phyloP scores from a whole-genome alignment of 441 rosid genomes.

The Croton laevigatus region DNA sequence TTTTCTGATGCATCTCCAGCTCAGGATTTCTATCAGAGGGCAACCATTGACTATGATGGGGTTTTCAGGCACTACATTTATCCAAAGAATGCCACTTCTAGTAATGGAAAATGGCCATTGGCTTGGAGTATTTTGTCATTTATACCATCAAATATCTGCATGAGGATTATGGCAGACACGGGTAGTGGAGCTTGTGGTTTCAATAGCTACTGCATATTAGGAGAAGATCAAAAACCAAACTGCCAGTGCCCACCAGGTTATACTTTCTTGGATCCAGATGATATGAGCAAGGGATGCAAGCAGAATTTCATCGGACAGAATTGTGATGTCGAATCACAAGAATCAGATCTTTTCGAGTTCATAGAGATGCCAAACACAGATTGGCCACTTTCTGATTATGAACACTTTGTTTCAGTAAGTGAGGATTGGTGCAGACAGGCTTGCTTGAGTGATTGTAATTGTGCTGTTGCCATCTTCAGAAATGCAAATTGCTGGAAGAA shows the following conservation, averaged over 20 bases:
- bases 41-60: conserved; percentile 37
- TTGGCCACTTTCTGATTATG: conserved; percentile 41
- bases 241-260: conserved; percentile 41
- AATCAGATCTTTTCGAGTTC: conserved; percentile 10
- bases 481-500: conserved; percentile 39
- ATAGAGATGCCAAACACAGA: conserved; percentile 5
- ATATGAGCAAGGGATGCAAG: conserved; percentile 37
- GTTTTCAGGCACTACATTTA: conserved; percentile 33
- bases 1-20: neutral
- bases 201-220: conserved; percentile 40
- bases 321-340: conserved; percentile 22
- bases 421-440: conserved; percentile 35
- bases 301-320: conserved; percentile 30
- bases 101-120: conserved; percentile 17
- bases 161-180: conserved; percentile 13
- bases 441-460: conserved; percentile 45
- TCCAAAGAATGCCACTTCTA: conserved; percentile 21
- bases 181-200: conserved; percentile 45
- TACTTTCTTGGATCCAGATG: conserved; percentile 26
- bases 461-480: conserved; percentile 38
- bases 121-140: conserved; percentile 6
- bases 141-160: conserved; percentile 35
- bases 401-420: neutral
- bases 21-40: conserved; percentile 31
- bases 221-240: conserved; percentile 23